Conservation (phyloP, 106 monocot species). For the Vanilla planifolia region DNA sequence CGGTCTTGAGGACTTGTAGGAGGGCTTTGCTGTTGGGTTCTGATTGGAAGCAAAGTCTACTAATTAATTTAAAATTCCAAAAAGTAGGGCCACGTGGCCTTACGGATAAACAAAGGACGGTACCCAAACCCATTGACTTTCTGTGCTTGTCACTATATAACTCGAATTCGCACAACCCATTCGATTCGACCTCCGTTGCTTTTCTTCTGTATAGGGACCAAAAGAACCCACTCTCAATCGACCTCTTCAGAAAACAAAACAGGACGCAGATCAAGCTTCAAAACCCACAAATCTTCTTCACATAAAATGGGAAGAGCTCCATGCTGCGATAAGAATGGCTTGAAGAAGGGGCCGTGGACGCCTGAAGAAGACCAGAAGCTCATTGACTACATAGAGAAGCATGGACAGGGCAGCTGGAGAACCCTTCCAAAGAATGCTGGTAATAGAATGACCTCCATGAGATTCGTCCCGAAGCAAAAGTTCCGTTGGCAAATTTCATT, state of each 20-base stretch:
- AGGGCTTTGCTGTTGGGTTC: too few relatives aligned
- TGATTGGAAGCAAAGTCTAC: too few relatives aligned
- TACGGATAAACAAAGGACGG: conserved; percentile 3
- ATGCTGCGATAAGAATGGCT: conserved; percentile 8
- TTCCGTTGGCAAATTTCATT: neutral
- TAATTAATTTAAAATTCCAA: too few relatives aligned
- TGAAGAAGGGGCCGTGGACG: conserved; percentile 8
- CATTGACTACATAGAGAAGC: conserved; percentile 5
- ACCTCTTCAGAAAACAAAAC: too few relatives aligned
- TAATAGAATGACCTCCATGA: neutral
- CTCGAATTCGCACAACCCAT: neutral
- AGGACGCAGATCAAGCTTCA: too few relatives aligned
- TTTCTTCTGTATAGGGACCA: neutral
- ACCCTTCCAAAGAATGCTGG: conserved; percentile 8
- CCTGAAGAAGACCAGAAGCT: conserved; percentile 8
- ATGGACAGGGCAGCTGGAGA: conserved; percentile 11
- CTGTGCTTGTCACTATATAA: conserved; percentile 4
- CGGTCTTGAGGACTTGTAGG: too few relatives aligned
- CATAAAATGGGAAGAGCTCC: conserved; percentile 11
- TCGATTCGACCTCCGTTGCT: neutral
- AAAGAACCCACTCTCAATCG: neutral
- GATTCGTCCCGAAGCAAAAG: neutral
- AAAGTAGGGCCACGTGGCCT: neutral
- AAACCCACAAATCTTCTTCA: too few relatives aligned
- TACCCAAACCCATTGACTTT: conserved; percentile 8